Evolutionary conservation across 2,329 filamentous ascomycete species (phyloP).

Genomic region (Colletotrichum sp.): DNA sequence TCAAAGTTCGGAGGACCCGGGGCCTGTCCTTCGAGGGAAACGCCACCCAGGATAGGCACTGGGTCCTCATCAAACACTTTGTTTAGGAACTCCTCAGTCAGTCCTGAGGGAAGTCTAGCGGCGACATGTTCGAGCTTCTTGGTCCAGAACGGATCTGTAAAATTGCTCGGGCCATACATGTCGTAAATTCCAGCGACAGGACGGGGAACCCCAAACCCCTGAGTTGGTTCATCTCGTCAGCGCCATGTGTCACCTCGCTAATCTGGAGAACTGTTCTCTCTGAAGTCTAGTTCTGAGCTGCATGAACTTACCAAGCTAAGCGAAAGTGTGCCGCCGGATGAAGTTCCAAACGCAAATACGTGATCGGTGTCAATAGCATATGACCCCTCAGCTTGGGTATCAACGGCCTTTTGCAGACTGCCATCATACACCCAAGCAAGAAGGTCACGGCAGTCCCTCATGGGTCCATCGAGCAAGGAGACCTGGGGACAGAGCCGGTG

Average conservation of each 20-base stretch:
- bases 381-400: background rate
- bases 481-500: constrained; percentile 36
- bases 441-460: constrained; percentile 37
- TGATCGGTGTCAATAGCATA: constrained; percentile 31
- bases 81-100: constrained; percentile 34
- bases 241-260: background rate
- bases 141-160: constrained; percentile 41
- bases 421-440: constrained; percentile 38
- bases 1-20: constrained; percentile 37
- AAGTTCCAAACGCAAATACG: constrained; percentile 41
- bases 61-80: constrained; percentile 39
- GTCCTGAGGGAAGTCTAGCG: constrained; percentile 28
- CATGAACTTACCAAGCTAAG: constrained; percentile 35
- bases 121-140: constrained; percentile 33
- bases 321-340: constrained; percentile 38
- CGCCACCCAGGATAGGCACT: constrained; percentile 39
- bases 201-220: constrained; percentile 41
- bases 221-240: background rate
- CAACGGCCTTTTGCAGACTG: constrained; percentile 27
- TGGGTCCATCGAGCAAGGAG: constrained; percentile 33
- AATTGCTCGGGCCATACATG: constrained; percentile 47
- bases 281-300: background rate
- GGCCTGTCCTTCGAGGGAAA: constrained; percentile 45
- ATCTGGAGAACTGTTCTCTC: background rate
- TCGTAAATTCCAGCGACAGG: constrained; percentile 42